Evolutionary conservation across 2,329 filamentous ascomycete species (phyloP).

Genomic region (Chalaropsis thielavioides): DNA sequence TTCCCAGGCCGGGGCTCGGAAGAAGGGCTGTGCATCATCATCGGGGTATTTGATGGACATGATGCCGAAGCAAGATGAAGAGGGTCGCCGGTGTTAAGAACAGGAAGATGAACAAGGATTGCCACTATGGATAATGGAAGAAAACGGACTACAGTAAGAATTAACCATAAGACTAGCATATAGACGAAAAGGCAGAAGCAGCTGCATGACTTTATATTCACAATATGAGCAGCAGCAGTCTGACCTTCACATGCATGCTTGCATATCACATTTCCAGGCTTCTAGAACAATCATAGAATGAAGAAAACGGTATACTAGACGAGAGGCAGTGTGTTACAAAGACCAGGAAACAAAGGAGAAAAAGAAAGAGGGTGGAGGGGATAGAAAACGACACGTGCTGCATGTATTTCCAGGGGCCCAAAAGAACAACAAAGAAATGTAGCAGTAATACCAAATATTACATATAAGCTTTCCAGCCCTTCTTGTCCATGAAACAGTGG

Average conservation of each 20-base stretch:
- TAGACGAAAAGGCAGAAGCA: background rate
- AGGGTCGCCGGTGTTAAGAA: no score
- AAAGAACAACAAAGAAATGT: conserved; percentile 4
- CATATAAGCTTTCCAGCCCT: background rate
- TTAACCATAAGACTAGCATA: background rate
- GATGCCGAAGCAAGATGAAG: background rate
- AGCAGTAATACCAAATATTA: background rate
- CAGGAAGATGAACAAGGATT: no score
- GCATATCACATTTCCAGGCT: background rate
- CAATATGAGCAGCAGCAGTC: background rate
- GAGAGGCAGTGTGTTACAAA: background rate
- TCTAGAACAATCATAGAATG: background rate
- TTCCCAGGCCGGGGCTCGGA: conserved; percentile 5
- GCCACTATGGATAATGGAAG: background rate
- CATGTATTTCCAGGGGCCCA: background rate
- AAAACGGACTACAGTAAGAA: background rate
- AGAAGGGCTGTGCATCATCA: conserved; percentile 2
- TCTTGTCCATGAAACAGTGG: background rate
- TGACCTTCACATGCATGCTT: background rate
- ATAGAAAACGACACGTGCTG: background rate
- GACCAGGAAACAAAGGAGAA: background rate
- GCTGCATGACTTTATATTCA: background rate
- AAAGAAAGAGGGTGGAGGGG: background rate
- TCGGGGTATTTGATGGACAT: background rate
- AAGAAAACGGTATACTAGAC: background rate